These are phyloP conservation scores for Incumbomyces delicatus DNA, from an alignment of 2,329 filamentous ascomycete species.

Conservation along the genomic window DNA sequence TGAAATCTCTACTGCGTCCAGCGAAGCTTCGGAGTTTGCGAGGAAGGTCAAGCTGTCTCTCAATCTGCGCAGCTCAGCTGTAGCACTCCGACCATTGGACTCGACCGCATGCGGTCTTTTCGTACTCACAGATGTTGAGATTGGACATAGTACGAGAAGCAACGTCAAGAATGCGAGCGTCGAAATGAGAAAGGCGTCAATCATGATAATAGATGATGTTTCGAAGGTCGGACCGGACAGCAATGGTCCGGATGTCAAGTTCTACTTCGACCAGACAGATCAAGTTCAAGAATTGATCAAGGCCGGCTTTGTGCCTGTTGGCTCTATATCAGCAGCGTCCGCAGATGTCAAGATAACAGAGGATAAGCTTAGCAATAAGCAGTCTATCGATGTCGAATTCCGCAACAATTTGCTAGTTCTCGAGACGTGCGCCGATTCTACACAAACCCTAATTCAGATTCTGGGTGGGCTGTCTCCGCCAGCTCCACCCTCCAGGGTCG, in stretches of 20 bases:
- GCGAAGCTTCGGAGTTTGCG: constrained; percentile 14
- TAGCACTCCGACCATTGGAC: constrained; percentile 75
- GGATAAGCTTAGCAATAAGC: constrained; percentile 48
- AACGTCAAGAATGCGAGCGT: constrained; percentile 54
- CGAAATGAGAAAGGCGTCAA: constrained; percentile 66
- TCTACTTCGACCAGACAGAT: constrained; percentile 26
- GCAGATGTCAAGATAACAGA: constrained; percentile 52
- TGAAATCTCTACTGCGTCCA: constrained; percentile 13
- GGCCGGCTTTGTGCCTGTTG: constrained; percentile 74
- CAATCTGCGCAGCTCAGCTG: constrained; percentile 66
- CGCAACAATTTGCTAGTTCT: constrained; percentile 78
- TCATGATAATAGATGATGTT: constrained; percentile 74
- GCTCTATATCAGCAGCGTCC: constrained; percentile 74
- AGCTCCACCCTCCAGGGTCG: constrained; percentile 66
- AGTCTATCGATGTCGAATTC: constrained; percentile 68
- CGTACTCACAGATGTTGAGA: constrained; percentile 66
- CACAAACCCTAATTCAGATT: constrained; percentile 75
- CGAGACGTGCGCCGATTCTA: constrained; percentile 94
- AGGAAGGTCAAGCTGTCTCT: constrained; percentile 49
- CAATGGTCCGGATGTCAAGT: constrained; percentile 24
- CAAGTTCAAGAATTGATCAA: constrained; percentile 44
- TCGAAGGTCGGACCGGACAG: constrained; percentile 32
- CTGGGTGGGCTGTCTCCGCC: constrained; percentile 75
- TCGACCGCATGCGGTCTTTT: constrained; percentile 66
- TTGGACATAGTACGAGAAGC: constrained; percentile 56